phyloP scores from a whole-genome alignment of 108 stramenopile species.

The Skeletonema menzelii region DNA sequence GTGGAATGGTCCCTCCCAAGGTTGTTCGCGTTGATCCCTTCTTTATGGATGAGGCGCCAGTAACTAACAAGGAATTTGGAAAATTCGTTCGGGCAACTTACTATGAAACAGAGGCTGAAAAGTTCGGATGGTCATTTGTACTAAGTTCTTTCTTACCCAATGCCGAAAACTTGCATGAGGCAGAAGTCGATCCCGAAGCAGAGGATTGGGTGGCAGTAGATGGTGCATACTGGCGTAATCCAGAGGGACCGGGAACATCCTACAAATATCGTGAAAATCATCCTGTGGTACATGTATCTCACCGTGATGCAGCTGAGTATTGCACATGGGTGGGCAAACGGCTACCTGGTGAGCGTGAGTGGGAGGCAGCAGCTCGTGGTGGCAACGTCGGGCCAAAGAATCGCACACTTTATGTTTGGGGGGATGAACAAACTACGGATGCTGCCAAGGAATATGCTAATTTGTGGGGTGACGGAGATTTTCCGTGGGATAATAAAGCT shows the following conservation, averaged over 20 bases:
- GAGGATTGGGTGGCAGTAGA: slow-evolving; percentile 90
- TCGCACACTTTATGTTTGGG: slow-evolving; percentile 78
- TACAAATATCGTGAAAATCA: slow-evolving; percentile 86
- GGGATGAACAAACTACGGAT: slow-evolving; percentile 60
- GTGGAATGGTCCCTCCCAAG: slow-evolving; percentile 75
- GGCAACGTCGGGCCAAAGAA: slow-evolving; percentile 71
- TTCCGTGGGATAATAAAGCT: slow-evolving; percentile 82
- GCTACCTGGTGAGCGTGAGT: slow-evolving; percentile 89
- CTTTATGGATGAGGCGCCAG: slow-evolving; percentile 75
- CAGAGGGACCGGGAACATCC: slow-evolving; percentile 84
- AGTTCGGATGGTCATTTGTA: slow-evolving; percentile 94
- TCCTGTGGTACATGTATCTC: slow-evolving; percentile 92
- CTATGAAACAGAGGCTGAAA: slow-evolving; percentile 94
- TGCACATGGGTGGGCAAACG: slow-evolving; percentile 91
- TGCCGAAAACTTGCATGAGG: slow-evolving; percentile 43
- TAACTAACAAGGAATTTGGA: slow-evolving; percentile 89
- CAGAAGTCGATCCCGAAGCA: slow-evolving; percentile 80
- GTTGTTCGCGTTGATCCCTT: slow-evolving; percentile 84
- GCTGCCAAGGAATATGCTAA: slow-evolving; percentile 66
- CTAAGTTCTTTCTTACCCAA: slow-evolving; percentile 75
- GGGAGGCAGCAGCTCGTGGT: slow-evolving; percentile 92
- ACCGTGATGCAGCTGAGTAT: slow-evolving; percentile 93
- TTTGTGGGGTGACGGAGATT: slow-evolving; percentile 79
- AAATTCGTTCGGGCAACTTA: slow-evolving; percentile 90
- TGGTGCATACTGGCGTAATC: slow-evolving; percentile 91